A percentile compares a stretch with the other conserved stretches of the same genome.
These are phyloP conservation scores for Reutealis trisperma DNA, from an alignment of 345 rosid genomes.

Conservation along the genomic window DNA sequence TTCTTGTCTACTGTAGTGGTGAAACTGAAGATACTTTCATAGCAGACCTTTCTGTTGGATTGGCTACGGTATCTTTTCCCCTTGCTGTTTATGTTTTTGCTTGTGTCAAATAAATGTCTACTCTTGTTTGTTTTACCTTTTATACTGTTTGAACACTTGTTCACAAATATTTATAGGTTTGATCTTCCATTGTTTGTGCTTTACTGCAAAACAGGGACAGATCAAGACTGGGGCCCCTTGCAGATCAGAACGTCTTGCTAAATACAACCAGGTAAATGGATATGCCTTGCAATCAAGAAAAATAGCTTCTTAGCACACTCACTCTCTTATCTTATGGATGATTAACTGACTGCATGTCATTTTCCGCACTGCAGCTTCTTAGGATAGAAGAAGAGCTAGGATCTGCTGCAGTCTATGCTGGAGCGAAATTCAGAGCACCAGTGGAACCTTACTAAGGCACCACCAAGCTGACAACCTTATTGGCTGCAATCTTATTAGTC, in stretches of 20 bases:
- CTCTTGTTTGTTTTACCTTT: not conserved
- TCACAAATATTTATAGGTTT: not conserved
- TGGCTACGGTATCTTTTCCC: conserved; percentile 65
- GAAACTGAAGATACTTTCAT: conserved; percentile 98
- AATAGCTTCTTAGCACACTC: not conserved
- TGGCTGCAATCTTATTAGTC: not conserved
- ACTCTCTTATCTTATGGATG: not conserved
- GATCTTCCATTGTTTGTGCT: not conserved
- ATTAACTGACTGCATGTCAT: not conserved
- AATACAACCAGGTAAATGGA: conserved; percentile 72
- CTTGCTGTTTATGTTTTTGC: not conserved
- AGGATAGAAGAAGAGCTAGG: conserved; percentile 63
- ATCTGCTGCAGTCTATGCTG: conserved; percentile 47
- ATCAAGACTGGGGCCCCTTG: conserved; percentile 98
- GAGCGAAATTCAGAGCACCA: conserved; percentile 53
- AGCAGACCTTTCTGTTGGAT: conserved; percentile 90
- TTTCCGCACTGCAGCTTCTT: conserved; percentile 42
- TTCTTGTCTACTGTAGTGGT: conserved; percentile 52
- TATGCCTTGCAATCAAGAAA: not conserved
- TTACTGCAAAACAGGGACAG: conserved; percentile 61
- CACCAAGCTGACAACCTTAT: not conserved
- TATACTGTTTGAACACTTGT: not conserved
- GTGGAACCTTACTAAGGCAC: conserved; percentile 45
- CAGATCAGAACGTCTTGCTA: conserved; percentile 97
- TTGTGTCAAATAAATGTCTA: too few species aligned